Evolutionary conservation across 805 yeast species (phyloP), one percentile per base, ranked within the genome.

Genomic region (Wilhelminamyces savonicus): DNA sequence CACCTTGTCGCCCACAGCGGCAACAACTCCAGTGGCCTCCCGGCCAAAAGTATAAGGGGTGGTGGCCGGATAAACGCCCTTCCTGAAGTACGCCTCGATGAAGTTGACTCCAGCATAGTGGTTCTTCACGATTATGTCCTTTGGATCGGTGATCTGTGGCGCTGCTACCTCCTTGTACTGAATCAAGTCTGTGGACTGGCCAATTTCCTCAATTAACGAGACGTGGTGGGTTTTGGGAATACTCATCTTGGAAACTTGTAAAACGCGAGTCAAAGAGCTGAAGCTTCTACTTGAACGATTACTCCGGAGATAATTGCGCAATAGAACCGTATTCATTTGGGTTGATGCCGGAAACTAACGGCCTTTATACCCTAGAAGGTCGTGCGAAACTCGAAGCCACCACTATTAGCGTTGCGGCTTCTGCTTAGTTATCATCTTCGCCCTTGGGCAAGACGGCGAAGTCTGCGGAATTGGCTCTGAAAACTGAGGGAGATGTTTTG

Each of bases 11-110:
- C 95, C 94, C 13, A 71, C 70, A 4, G 76, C 72, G 21, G 69
- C 86, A 27, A 86, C 73, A 12, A 54, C 70, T 23, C 95, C 94
- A 14, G 76, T 55, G 2, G 85, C 90, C 44, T 78, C 85, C 36
- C 86, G 66, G 16, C 95, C 95, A 19, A 82, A 61, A 16, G 74
- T 57, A 38, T 63, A 69, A 0, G 97, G 97, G 27, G 58, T 50
- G 17, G 57, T 46, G 10, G 64, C 46, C 6, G 84, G 82, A 48
- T 88, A 88, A 4, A 81, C 46, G 4, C 96, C 96, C 29, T 61
- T 71, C 48, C 96, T 72, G 62, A 82, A 84, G 57, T 87, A 88
- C 4, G 76, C 65, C 46, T 88, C 97, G 40, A 86, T 81, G 62
- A 73, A 82, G 45, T 86, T 86, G 46, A 86, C 61, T 20, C 97